Base-by-base conservation (phyloP, 345 rosid species). In the Eucalyptus regnans region DNA sequence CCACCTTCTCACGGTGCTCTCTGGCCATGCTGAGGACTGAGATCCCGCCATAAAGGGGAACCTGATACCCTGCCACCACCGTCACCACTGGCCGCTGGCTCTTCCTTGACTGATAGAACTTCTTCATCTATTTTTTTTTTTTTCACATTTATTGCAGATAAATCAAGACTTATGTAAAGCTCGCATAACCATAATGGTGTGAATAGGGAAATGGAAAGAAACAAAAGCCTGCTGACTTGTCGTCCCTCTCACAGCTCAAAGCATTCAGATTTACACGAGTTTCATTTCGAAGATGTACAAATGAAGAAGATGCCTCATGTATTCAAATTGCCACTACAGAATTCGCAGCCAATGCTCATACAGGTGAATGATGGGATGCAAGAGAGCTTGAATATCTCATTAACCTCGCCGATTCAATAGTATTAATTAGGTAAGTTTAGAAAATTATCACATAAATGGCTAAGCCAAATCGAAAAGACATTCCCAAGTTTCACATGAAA, bases 41-140 rank as follows among this genome's bases (percentile, higher is more conserved):
- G 79, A 98, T 86, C 71, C 98, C 97, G 1, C 99, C 99, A 84
- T 98, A 98, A 15, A 98, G 90, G 1, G 99, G 98, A 89, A 97
- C 93, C 92, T 98, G 99, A 88, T 93, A 86, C 71, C 96, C 97
- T 12, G 89, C 86, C 91, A 97, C 98, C 90, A 96, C 93, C 0
- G 94, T 92, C 66, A 85, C 90, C 71, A 95, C 86, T 4, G n/a
- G 92, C 92, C 90, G 86, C 89, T 89, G 90, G 66, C 93, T 93
- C 92, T 94, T 92, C 94, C 97, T 92, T 14, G 95, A 89, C 29
- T 95, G 95, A 68, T 95, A 91, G 89, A 98, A 98, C 94, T 95
- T 95, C 92, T 93, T 83, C 98, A 98, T 97, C 98, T 49, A 84
- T 44, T 23, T 25, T 12, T 31, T 20, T 86, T 51, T 51, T 52